These are phyloP conservation scores for Dorcoceras hygrometricum DNA, from an alignment of 257 asterid species.

Conservation along the genomic window DNA sequence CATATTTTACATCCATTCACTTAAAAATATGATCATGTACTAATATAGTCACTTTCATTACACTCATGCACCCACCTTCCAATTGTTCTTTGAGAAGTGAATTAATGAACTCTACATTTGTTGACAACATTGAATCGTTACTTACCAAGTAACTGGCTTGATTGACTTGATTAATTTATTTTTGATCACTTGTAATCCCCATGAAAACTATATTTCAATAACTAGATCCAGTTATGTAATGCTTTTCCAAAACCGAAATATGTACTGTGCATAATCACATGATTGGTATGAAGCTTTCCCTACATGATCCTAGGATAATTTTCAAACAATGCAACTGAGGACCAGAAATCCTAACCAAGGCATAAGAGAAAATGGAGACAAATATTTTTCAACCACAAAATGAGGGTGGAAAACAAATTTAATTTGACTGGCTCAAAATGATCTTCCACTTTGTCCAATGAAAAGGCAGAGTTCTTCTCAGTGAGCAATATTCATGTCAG, in stretches of 20 bases:
- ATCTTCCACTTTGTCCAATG: slow-evolving; percentile 52
- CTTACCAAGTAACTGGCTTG: not conserved
- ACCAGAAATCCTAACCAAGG: not conserved
- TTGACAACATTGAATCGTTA: not conserved
- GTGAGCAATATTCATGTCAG: slow-evolving; percentile 27
- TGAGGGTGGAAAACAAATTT: slow-evolving; percentile 19
- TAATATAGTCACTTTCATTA: no score
- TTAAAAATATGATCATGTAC: not conserved
- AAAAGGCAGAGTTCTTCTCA: slow-evolving; percentile 30
- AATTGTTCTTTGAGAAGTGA: no score
- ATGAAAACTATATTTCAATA: not conserved
- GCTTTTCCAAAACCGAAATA: not conserved
- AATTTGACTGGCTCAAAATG: slow-evolving; percentile 60
- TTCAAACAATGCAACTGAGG: not conserved
- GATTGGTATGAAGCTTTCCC: not conserved
- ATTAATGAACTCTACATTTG: not conserved
- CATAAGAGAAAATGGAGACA: not conserved
- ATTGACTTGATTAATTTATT: no score
- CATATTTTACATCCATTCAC: not conserved
- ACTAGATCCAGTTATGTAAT: not conserved
- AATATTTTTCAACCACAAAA: not conserved
- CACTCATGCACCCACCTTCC: not conserved
- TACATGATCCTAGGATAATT: not conserved
- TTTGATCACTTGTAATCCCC: not conserved
- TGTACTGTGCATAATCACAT: not conserved